Percentiles rank a stretch among this genome's conserved stretches.
phyloP scores from a whole-genome alignment of 129 eudicot genomes.

The Tagetes erecta region DNA sequence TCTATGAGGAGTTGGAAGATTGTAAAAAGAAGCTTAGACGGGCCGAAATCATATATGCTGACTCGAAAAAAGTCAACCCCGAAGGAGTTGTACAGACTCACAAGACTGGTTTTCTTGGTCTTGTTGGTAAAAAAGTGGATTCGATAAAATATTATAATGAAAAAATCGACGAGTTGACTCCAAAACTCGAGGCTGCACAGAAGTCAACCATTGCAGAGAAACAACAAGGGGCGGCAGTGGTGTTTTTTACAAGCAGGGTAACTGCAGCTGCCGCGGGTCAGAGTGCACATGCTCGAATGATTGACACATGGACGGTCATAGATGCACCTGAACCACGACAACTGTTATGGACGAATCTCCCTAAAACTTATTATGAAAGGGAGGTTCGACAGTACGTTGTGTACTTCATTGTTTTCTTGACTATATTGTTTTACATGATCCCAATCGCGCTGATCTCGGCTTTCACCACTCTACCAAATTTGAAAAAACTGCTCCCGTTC shows the following conservation, averaged over 20 bases:
- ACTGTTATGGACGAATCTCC: slow-evolving; percentile 69
- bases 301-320: slow-evolving; percentile 77
- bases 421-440: slow-evolving; percentile 79
- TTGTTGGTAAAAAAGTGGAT: slow-evolving; percentile 66
- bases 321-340: slow-evolving; percentile 90
- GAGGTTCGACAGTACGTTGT: slow-evolving; percentile 60
- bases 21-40: slow-evolving; percentile 69
- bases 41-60: slow-evolving; percentile 59
- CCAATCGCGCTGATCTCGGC: slow-evolving; percentile 85
- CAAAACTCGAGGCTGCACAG: slow-evolving; percentile 73
- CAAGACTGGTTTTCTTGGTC: slow-evolving; percentile 71
- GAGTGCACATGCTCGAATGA: slow-evolving; percentile 65
- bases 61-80: slow-evolving; percentile 53
- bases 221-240: slow-evolving; percentile 65
- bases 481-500: slow-evolving; percentile 71
- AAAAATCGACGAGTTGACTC: slow-evolving; percentile 61
- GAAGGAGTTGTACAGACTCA: slow-evolving; percentile 58
- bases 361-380: slow-evolving; percentile 58
- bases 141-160: slow-evolving; percentile 62
- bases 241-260: slow-evolving; percentile 64
- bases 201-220: slow-evolving; percentile 63
- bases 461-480: slow-evolving; percentile 65
- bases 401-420: slow-evolving; percentile 64
- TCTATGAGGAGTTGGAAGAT: slow-evolving; percentile 65
- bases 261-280: slow-evolving; percentile 87